Evolutionary conservation across 164 flowering plant species (phyloP).

Genomic region (Vitis cinerea): DNA sequence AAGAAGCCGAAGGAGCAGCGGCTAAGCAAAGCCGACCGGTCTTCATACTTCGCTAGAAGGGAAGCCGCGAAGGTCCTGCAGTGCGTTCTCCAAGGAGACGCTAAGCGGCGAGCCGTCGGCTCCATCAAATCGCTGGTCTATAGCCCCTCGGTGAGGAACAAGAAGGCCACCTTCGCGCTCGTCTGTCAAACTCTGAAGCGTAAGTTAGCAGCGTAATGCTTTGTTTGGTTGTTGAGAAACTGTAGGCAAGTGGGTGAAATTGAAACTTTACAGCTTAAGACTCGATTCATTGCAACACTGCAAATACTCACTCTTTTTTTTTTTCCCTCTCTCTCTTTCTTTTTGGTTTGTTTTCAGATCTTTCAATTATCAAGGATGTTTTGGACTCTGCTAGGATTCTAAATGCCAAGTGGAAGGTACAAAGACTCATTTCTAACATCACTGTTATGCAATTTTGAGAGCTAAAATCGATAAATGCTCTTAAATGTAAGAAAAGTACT

Average conservation of each 20-base stretch:
- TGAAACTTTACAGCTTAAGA: too few relatives aligned
- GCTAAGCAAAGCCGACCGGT: conserved; percentile 44
- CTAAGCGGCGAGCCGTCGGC: conserved; percentile 67
- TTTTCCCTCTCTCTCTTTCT: neutral
- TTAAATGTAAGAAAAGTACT: too few relatives aligned
- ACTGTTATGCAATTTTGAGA: too few relatives aligned
- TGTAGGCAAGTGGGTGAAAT: too few relatives aligned
- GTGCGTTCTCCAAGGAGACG: conserved; percentile 70
- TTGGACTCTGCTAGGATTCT: conserved; percentile 47
- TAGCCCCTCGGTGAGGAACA: conserved; percentile 73
- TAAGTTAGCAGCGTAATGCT: conserved; percentile 18
- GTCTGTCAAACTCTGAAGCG: conserved; percentile 92
- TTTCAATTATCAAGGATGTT: conserved; percentile 63
- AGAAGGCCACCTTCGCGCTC: conserved; percentile 80
- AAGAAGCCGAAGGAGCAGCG: conserved; percentile 3
- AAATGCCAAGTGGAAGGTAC: conserved; percentile 85
- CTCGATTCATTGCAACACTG: too few relatives aligned
- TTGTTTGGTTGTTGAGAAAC: too few relatives aligned
- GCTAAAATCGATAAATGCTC: too few relatives aligned
- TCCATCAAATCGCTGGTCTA: conserved; percentile 89
- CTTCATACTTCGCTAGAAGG: conserved; percentile 84
- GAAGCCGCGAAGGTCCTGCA: conserved; percentile 85
- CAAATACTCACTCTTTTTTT: neutral
- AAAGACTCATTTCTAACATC: neutral
- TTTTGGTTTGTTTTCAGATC: conserved; percentile 41